Percentiles rank a stretch among this genome's conserved stretches.
Evolutionary conservation across 2,329 filamentous ascomycete species (phyloP).

Genomic region (Diaporthe citriasiana): DNA sequence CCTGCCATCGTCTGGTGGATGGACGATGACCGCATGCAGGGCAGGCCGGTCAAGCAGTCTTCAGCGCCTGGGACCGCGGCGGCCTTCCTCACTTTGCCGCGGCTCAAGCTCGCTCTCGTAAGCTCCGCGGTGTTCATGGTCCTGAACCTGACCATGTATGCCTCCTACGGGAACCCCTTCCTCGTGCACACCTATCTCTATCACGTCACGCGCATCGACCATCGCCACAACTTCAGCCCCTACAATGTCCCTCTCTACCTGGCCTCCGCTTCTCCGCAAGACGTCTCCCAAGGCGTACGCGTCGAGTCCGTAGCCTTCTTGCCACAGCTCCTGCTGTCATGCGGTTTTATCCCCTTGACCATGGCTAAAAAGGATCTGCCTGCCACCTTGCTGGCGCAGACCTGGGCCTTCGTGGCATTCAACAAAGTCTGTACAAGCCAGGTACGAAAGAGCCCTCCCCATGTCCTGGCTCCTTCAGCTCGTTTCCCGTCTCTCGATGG

Average conservation of each 20-base stretch:
- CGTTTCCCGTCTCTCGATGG: too few species aligned
- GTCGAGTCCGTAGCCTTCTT: slow-evolving; percentile 89
- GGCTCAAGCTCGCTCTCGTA: slow-evolving; percentile 70
- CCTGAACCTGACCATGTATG: slow-evolving; percentile 86
- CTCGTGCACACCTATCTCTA: slow-evolving; percentile 92
- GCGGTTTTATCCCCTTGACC: slow-evolving; percentile 76
- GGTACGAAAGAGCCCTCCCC: slow-evolving; percentile 65
- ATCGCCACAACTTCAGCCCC: slow-evolving; percentile 97
- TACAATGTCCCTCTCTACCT: slow-evolving; percentile 95
- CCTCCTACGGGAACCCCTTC: slow-evolving; percentile 83
- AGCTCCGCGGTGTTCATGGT: slow-evolving; percentile 80
- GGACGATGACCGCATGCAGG: slow-evolving; percentile 65
- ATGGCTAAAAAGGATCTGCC: slow-evolving; percentile 87
- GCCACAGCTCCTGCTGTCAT: slow-evolving; percentile 86
- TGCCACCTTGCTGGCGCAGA: slow-evolving; percentile 91
- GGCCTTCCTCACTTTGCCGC: slow-evolving; percentile 65
- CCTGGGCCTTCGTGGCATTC: slow-evolving; percentile 96
- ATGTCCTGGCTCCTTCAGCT: not conserved
- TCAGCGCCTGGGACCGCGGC: slow-evolving; percentile 46
- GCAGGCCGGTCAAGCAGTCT: not conserved
- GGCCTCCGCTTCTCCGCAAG: slow-evolving; percentile 73
- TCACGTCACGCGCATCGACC: slow-evolving; percentile 92
- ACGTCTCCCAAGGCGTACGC: slow-evolving; percentile 53
- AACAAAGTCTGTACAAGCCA: slow-evolving; percentile 99
- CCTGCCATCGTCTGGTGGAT: slow-evolving; percentile 86